Conservation (phyloP, 2,329 filamentous ascomycete species). For the Dactylellina haptotyla region DNA sequence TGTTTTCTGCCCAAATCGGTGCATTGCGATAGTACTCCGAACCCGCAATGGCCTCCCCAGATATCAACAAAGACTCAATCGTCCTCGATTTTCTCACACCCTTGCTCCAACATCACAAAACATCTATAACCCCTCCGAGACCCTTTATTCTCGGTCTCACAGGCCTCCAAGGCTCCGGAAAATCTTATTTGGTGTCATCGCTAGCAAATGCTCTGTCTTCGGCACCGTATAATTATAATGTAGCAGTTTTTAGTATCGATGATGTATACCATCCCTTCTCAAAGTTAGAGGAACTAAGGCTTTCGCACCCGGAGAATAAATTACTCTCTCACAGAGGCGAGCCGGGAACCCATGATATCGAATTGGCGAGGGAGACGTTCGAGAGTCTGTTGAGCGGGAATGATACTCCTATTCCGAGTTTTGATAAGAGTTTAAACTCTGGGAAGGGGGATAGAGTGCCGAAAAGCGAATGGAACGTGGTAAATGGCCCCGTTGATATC, state of each 20-base stretch:
- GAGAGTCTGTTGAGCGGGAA: constrained; percentile 58
- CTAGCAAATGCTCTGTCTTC: constrained; percentile 71
- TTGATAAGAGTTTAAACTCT: constrained; percentile 81
- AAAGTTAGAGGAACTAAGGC: constrained; percentile 73
- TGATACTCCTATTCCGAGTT: constrained; percentile 73
- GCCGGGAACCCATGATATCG: constrained; percentile 82
- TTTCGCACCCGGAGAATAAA: constrained; percentile 75
- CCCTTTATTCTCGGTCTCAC: constrained; percentile 90
- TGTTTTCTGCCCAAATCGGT: not conserved
- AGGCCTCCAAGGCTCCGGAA: constrained; percentile 89
- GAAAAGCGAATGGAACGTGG: constrained; percentile 69
- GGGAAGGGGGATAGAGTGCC: constrained; percentile 80
- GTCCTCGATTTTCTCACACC: constrained; percentile 18
- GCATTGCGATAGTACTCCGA: not conserved
- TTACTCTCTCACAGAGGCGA: constrained; percentile 84
- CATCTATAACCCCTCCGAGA: not conserved
- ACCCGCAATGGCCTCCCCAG: not conserved
- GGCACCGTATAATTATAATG: constrained; percentile 66
- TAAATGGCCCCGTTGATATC: constrained; percentile 69
- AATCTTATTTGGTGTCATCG: constrained; percentile 82
- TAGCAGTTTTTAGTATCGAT: constrained; percentile 82
- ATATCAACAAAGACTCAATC: constrained; percentile 10
- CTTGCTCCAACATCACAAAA: constrained; percentile 17
- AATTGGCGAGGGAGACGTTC: constrained; percentile 64
- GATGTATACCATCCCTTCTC: constrained; percentile 84